Evolutionary conservation across 2,329 filamentous ascomycete species (phyloP).

Genomic region (Pyricularia sp.): DNA sequence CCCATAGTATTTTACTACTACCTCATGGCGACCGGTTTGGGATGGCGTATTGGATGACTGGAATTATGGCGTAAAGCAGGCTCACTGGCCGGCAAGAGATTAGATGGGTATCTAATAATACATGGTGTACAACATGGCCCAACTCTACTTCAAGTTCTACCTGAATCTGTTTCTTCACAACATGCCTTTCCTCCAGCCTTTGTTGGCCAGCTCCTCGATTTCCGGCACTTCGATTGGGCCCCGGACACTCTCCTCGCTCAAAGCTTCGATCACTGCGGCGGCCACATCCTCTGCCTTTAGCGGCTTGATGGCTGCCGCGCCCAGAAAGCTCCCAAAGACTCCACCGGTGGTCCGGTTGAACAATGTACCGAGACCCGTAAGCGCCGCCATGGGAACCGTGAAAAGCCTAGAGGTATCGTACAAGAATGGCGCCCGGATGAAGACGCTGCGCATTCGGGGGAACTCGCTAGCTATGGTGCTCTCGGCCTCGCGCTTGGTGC

Average conservation of each 20-base stretch:
- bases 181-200: slow-evolving; percentile 87
- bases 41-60: not conserved
- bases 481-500: slow-evolving; percentile 88
- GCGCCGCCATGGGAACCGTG: slow-evolving; percentile 75
- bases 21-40: not conserved
- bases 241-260: slow-evolving; percentile 61
- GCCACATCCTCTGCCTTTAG: slow-evolving; percentile 80
- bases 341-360: slow-evolving; percentile 74
- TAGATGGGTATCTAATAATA: slow-evolving; percentile 2
- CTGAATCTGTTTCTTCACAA: slow-evolving; percentile 37
- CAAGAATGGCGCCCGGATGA: slow-evolving; percentile 78
- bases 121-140: not conserved
- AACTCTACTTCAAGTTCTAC: not conserved
- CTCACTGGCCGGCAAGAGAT: not conserved
- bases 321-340: slow-evolving; percentile 66
- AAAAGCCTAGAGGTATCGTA: slow-evolving; percentile 76
- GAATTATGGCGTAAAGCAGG: not conserved
- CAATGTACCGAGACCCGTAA: slow-evolving; percentile 63
- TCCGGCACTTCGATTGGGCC: slow-evolving; percentile 70
- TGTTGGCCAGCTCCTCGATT: slow-evolving; percentile 73
- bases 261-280: slow-evolving; percentile 80
- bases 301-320: slow-evolving; percentile 75
- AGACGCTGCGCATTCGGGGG: slow-evolving; percentile 67
- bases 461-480: slow-evolving; percentile 62
- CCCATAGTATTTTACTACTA: not conserved